Base-by-base conservation (phyloP, 78 protist genomes). In the Fonticula alba region DNA sequence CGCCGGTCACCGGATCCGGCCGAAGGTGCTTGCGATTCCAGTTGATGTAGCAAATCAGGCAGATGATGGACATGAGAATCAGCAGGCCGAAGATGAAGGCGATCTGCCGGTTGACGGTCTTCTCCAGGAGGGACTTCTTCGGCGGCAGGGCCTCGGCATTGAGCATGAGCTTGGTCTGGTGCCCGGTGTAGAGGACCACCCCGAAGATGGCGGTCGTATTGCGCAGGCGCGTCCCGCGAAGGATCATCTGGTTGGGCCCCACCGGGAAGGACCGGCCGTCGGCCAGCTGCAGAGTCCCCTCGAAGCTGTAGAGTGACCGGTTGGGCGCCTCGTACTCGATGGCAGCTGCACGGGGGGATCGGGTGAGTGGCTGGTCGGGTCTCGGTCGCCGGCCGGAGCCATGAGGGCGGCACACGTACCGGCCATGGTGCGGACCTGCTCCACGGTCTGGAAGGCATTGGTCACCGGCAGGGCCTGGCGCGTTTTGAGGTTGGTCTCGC, bases 151-250 rank as follows among this genome's bases (percentile, higher is more conserved):
- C 51, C 3, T 17, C 7, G 51, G 26, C 52, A 36, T 88, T 83
- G 53, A 46, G 41, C 80, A 84, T 67, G 22, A 83, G 54, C 51
- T 82, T 88, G 0, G 92, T 86, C 36, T 89, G 92, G 29, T 79
- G 80, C 27, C 95, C 92, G 13, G 89, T 77, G 57, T 69, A 84
- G 19, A 80, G n/a, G 22, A 77, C 91, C 1, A 82, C 47, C 24
- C 91, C 95, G 27, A 40, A 41, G 3, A 71, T 73, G 75, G 74
- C 83, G 6, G 69, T 82, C 2, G 96, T 84, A 65, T 85, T 89
- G 52, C 87, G 61, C 35, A 93, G 76, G 41, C 26, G 63, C 26
- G 53, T 32, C 20, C 89, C 86, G 5, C 83, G 66, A 50, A 68
- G 64, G 4, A 82, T n/a, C 17, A 66, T 19, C 43, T 78, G 55